Evolutionary conservation across 2,329 filamentous ascomycete genomes (phyloP).

Genomic region (Lojkania enalia): DNA sequence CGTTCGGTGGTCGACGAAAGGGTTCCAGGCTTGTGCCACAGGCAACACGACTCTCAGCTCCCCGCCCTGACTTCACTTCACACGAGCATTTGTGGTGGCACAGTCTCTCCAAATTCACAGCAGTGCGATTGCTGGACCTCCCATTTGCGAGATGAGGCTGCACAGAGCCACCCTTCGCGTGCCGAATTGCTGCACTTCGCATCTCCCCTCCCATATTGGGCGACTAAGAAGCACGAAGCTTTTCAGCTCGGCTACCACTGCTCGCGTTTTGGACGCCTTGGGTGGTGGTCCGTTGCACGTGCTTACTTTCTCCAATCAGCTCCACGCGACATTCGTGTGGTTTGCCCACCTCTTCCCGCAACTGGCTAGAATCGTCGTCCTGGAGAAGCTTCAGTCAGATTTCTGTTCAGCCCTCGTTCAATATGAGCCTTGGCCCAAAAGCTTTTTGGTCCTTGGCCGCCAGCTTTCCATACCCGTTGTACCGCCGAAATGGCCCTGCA

Average conservation of each 20-base stretch:
- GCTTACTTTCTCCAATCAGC: neutral
- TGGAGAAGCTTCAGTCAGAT: neutral
- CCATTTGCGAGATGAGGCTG: neutral
- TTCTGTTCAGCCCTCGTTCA: neutral
- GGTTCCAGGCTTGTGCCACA: too few species aligned
- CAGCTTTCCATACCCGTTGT: neutral
- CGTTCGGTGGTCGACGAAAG: too few species aligned
- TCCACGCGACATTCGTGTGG: neutral
- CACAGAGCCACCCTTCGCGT: slow-evolving; percentile 1
- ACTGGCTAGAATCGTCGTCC: neutral
- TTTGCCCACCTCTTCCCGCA: neutral
- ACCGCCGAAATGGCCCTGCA: too few species aligned
- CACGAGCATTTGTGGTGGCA: too few species aligned
- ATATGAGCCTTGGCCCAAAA: neutral
- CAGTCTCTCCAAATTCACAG: neutral
- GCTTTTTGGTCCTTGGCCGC: neutral
- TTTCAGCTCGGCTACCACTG: slow-evolving; percentile 1
- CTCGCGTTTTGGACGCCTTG: neutral
- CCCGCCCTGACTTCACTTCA: too few species aligned
- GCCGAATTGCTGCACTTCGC: neutral
- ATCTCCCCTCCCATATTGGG: neutral
- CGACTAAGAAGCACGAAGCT: slow-evolving; percentile 1
- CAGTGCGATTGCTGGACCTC: neutral
- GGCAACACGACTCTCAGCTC: too few species aligned
- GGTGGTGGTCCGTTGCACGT: neutral